These are phyloP conservation scores for Ormosia semicastrata DNA, from an alignment of 306 rosid genomes.

Conservation along the genomic window DNA sequence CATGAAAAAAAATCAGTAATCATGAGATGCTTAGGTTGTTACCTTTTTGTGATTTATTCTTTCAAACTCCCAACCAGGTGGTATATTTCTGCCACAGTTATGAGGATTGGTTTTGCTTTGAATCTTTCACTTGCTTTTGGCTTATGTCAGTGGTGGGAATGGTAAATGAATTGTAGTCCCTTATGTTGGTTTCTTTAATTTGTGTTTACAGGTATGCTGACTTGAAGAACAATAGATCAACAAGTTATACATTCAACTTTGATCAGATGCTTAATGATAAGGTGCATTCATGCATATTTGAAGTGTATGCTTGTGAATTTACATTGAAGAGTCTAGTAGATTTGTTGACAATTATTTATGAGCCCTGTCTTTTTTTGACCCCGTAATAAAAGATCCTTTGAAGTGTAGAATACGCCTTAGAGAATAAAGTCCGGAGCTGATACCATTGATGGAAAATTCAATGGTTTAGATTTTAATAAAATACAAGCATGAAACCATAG, in stretches of 20 bases:
- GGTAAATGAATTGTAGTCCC: conserved; percentile 4
- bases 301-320: conserved; percentile 2
- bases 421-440: not conserved
- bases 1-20: not conserved
- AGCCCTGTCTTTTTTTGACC: not conserved
- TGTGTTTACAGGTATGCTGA: conserved; percentile 87
- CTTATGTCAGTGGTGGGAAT: conserved; percentile 1
- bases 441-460: not conserved
- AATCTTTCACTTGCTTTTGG: not conserved
- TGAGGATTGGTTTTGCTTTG: conserved; percentile 17
- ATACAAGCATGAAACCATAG: not conserved
- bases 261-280: conserved; percentile 95
- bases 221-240: conserved; percentile 83
- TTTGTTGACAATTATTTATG: not conserved
- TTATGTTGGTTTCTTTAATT: conserved; percentile 1
- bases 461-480: conserved; percentile 1
- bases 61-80: not conserved
- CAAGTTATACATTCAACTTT: conserved; percentile 88
- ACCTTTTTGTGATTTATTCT: conserved; percentile 1
- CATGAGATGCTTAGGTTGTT: not conserved
- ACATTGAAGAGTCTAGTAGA: conserved; percentile 9
- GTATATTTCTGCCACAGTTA: not conserved
- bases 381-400: not conserved
- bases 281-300: conserved; percentile 45
- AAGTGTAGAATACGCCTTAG: not conserved